Percentiles rank a stretch among this genome's conserved stretches.
These are phyloP conservation scores for Phycomyces nitens DNA, from an alignment of 192 early-diverging fungal species.

Conservation along the genomic window DNA sequence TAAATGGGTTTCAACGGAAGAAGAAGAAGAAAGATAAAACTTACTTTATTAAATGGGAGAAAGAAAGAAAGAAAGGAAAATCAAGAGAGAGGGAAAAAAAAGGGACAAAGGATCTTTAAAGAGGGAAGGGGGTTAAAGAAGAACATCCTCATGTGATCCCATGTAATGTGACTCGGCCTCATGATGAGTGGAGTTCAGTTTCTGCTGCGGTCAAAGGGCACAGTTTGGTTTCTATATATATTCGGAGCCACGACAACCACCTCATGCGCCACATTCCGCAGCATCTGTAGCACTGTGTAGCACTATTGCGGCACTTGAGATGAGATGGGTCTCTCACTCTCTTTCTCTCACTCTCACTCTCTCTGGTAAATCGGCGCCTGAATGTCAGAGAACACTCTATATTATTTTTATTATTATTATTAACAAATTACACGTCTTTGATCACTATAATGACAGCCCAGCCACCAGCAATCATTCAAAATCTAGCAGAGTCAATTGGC, in stretches of 20 bases:
- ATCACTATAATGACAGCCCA: neutral
- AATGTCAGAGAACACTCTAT: constrained; percentile 15
- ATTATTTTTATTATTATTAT: neutral
- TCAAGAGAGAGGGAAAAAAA: constrained; percentile 1
- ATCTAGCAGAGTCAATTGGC: constrained; percentile 28
- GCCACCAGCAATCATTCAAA: constrained; percentile 17
- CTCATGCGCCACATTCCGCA: constrained; percentile 3
- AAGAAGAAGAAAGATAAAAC: neutral
- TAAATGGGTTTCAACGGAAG: no score
- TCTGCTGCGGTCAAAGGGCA: neutral
- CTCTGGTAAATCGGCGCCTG: no score
- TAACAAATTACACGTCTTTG: neutral
- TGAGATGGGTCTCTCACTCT: no score
- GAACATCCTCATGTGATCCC: constrained; percentile 9
- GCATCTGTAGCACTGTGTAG: neutral
- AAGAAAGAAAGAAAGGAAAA: constrained; percentile 4
- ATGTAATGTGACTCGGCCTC: constrained; percentile 4
- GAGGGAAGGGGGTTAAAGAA: neutral
- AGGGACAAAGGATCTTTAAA: constrained; percentile 4
- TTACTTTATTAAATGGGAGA: neutral
- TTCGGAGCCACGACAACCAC: neutral
- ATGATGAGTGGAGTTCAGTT: neutral
- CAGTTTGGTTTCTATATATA: neutral
- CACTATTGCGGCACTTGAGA: neutral
- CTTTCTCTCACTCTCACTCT: no score